Evolutionary conservation across 1,284 basidiomycete genomes (phyloP).

Genomic region (Rhodotorula mucilaginosa): DNA sequence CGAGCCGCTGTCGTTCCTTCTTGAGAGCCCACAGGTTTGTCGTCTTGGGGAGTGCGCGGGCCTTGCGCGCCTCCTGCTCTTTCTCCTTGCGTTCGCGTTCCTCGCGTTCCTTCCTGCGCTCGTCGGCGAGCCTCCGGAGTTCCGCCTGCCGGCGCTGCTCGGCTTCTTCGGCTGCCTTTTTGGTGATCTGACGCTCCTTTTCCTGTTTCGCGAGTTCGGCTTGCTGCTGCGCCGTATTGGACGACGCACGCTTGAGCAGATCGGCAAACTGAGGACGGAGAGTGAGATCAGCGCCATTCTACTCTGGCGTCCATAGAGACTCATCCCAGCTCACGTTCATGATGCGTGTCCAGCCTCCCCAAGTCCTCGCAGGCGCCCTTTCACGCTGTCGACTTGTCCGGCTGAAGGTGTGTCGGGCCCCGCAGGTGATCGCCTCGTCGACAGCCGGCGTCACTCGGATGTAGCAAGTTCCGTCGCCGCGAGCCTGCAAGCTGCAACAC

Average conservation of each 20-base stretch:
- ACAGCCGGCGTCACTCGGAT: too few relatives aligned
- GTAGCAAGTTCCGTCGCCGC: too few relatives aligned
- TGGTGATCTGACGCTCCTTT: conserved; percentile 10
- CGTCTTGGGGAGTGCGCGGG: conserved; percentile 32
- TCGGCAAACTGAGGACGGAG: conserved; percentile 11
- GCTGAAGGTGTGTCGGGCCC: too few relatives aligned
- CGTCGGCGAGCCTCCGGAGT: conserved; percentile 20
- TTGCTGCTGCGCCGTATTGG: conserved; percentile 25
- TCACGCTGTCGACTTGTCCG: too few relatives aligned
- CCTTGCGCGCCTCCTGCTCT: conserved; percentile 9
- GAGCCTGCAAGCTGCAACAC: too few relatives aligned
- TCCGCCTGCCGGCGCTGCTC: conserved; percentile 26
- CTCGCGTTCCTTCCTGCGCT: conserved; percentile 28
- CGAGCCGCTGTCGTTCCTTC: conserved; percentile 34
- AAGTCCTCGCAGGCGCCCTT: too few relatives aligned
- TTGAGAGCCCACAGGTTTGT: conserved; percentile 33
- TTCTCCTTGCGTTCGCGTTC: conserved; percentile 14
- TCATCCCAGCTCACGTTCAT: background rate
- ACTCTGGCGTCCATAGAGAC: too few relatives aligned
- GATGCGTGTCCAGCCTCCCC: too few relatives aligned
- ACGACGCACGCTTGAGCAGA: conserved; percentile 27
- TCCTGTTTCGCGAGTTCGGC: conserved; percentile 31
- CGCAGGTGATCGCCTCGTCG: too few relatives aligned
- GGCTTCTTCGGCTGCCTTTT: conserved; percentile 21
- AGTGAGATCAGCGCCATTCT: background rate